Evolutionary conservation across 495 filamentous ascomycete species (phyloP).

Genomic region (Aspergillus affinis): DNA sequence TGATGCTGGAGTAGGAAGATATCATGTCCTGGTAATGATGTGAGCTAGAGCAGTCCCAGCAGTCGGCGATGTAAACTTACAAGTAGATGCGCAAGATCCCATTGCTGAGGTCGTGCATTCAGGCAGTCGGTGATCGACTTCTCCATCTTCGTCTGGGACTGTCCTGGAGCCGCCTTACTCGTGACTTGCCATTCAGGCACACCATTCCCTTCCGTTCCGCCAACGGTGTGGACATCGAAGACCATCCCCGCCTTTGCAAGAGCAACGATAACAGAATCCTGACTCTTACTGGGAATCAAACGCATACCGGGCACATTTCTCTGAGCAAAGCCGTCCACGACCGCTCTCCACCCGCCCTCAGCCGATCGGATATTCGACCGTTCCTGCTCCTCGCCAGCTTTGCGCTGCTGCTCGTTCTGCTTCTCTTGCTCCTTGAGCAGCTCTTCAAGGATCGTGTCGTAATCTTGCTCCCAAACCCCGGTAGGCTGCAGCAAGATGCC

Average conservation of each 20-base stretch:
- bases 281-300: slow-evolving; percentile 24
- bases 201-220: slow-evolving; percentile 15
- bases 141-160: slow-evolving; percentile 34
- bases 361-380: slow-evolving; percentile 29
- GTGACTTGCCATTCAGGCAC: slow-evolving; percentile 38
- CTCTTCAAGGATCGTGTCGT: slow-evolving; percentile 35
- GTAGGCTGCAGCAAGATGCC: slow-evolving; percentile 39
- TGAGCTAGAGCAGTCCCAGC: background rate
- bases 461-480: slow-evolving; percentile 45
- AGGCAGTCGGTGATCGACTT: slow-evolving; percentile 33
- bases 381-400: slow-evolving; percentile 29
- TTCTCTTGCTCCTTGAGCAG: slow-evolving; percentile 28
- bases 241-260: slow-evolving; percentile 37
- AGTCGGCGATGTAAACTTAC: slow-evolving; percentile 25
- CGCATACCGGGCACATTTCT: slow-evolving; percentile 32
- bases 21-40: slow-evolving; percentile 35
- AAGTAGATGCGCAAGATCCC: slow-evolving; percentile 44
- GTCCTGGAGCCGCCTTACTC: slow-evolving; percentile 21
- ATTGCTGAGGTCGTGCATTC: slow-evolving; percentile 38
- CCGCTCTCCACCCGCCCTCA: slow-evolving; percentile 32
- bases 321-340: slow-evolving; percentile 33
- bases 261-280: slow-evolving; percentile 27
- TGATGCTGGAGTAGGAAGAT: slow-evolving; percentile 41
- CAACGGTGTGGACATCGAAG: slow-evolving; percentile 29
- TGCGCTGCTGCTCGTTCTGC: slow-evolving; percentile 26